Conservation (phyloP, 1,139 yeast genomes). For the Nadsonia commutata region DNA sequence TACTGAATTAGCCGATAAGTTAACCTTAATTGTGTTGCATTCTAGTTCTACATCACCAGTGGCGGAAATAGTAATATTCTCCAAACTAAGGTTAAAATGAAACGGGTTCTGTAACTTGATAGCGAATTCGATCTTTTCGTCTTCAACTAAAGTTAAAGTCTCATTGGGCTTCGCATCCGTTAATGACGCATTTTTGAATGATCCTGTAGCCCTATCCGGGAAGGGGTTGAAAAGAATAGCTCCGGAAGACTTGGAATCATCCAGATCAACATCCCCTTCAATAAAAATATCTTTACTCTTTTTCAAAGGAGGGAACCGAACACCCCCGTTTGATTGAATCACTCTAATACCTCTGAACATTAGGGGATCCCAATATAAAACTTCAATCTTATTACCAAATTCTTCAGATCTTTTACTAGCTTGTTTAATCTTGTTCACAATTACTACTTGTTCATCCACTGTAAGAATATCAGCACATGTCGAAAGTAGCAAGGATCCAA, state of each 20-base stretch:
- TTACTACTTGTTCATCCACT: slow-evolving; percentile 32
- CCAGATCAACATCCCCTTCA: neutral
- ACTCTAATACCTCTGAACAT: slow-evolving; percentile 36
- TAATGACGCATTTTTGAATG: neutral
- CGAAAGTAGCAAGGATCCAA: slow-evolving; percentile 40
- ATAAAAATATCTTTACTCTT: neutral
- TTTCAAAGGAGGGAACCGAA: neutral
- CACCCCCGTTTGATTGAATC: slow-evolving; percentile 17
- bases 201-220: neutral
- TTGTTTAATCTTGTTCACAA: slow-evolving; percentile 18
- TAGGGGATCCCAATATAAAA: slow-evolving; percentile 57
- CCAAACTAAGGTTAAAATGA: slow-evolving; percentile 38
- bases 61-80: slow-evolving; percentile 8
- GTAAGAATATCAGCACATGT: slow-evolving; percentile 37
- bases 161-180: neutral
- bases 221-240: slow-evolving; percentile 21
- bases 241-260: neutral
- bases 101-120: slow-evolving; percentile 68
- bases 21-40: slow-evolving; percentile 15
- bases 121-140: slow-evolving; percentile 23
- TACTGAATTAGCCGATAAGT: slow-evolving; percentile 29
- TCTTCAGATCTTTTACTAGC: slow-evolving; percentile 19
- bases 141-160: slow-evolving; percentile 13
- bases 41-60: slow-evolving; percentile 13
- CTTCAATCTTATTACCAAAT: slow-evolving; percentile 17